Evolutionary conservation across 164 flowering plant species (phyloP), one percentile per base, ranked within the genome.

Genomic region (Vitis rotundifolia): DNA sequence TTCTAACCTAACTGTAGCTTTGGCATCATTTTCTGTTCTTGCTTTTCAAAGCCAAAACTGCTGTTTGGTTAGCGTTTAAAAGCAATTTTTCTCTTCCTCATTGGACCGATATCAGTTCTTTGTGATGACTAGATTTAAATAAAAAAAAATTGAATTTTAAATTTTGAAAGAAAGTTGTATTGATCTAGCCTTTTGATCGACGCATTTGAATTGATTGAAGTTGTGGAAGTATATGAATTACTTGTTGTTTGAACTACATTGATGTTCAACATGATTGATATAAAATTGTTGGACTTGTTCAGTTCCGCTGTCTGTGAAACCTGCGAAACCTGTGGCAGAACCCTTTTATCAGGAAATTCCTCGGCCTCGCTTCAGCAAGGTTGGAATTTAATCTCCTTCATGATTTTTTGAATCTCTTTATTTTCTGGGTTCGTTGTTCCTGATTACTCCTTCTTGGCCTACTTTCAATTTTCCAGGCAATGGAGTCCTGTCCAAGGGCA

Each of bases 401-500:
- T 14, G 15, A 48, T 48, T 26, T 22, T 49, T 56, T 31, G 15
- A 9, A 44, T 12, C 49, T 68, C 9, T 61, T 59, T 19, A 3
- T 8, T 51, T 47, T 64, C 51, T 51, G 7, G 31, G 4, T 7
- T 19, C 16, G 10, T 54, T 18, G 48, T 60, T 57, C 12, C 9
- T 59, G 65, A 26, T 48, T 68, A 14, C 52, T 44, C 57, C n/a
- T 9, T 29, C 52, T 49, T 59, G 14, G n/a, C 37, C 54, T 31
- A 47, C 22, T 8, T 60, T 1, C 16, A 68, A 37, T 15, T 63
- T 66, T 5, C 31, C 70, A 96, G 98, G 97, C 84, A 50, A 91
- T 96, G 97, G 89, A 83, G 44, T 86, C 97, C 22, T 91, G 93
- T 78, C 97, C 98, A 13, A 93, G 74, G 77, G 83, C 68, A 57